These are phyloP conservation scores for Spirogloea muscicola DNA, from an alignment of 139 green algal genomes.

Conservation along the genomic window DNA sequence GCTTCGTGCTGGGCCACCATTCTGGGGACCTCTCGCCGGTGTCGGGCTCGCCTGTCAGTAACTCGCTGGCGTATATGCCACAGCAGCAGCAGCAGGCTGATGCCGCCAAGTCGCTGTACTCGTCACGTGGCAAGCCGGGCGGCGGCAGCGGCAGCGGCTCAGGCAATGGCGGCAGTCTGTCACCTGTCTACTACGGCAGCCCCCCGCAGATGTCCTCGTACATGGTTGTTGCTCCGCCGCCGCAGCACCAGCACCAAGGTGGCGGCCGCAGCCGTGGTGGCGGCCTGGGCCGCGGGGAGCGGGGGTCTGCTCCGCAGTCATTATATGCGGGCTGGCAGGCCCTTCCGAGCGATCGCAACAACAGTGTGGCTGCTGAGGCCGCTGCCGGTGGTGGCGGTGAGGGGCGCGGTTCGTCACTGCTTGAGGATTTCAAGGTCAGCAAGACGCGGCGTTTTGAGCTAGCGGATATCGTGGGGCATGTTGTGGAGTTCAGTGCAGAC, in stretches of 20 bases:
- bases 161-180: slow-evolving; percentile 1
- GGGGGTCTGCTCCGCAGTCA: too few relatives aligned
- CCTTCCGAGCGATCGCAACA: too few relatives aligned
- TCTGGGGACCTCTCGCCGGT: slow-evolving; percentile 19
- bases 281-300: not conserved
- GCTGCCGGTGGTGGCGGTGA: not conserved
- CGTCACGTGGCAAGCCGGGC: not conserved
- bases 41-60: not conserved
- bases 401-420: slow-evolving; percentile 47
- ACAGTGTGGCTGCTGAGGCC: too few relatives aligned
- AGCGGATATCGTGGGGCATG: slow-evolving; percentile 36
- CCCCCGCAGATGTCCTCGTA: not conserved
- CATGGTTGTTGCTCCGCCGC: not conserved
- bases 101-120: not conserved
- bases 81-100: not conserved
- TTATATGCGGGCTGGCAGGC: too few relatives aligned
- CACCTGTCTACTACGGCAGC: slow-evolving; percentile 16
- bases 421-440: slow-evolving; percentile 76
- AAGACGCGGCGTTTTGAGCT: slow-evolving; percentile 60
- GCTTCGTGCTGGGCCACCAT: not conserved
- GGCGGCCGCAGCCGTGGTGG: not conserved
- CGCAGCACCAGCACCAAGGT: not conserved
- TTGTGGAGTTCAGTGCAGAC: slow-evolving; percentile 57
- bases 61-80: slow-evolving; percentile 5
- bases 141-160: not conserved